Evolutionary conservation across 2,329 filamentous ascomycete species (phyloP).

Genomic region (Talaromyces islandicus): DNA sequence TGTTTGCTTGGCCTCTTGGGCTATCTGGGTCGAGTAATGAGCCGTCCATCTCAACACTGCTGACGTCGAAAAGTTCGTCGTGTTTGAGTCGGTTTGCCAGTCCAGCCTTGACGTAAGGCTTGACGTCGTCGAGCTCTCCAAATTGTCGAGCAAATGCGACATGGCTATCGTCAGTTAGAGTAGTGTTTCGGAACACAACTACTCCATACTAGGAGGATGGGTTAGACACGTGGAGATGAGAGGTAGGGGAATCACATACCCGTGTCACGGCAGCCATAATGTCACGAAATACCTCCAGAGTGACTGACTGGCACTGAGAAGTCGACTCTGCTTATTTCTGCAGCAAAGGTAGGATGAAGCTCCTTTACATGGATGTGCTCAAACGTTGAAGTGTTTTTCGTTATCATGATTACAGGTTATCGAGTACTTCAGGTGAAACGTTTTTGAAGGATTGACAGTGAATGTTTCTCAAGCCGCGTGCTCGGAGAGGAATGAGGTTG

Average conservation of each 20-base stretch:
- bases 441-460: not conserved
- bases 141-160: constrained; percentile 46
- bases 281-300: not conserved
- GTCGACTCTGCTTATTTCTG: constrained; percentile 2
- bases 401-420: not conserved
- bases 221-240: not conserved
- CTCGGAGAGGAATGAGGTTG: not conserved
- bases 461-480: not conserved
- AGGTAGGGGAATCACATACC: not conserved
- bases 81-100: constrained; percentile 44
- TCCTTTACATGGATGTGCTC: not conserved
- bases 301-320: not conserved
- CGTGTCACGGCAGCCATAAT: not conserved
- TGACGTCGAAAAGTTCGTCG: constrained; percentile 53
- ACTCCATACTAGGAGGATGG: constrained; percentile 44
- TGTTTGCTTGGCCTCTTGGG: constrained; percentile 36
- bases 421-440: not conserved
- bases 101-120: constrained; percentile 42
- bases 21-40: constrained; percentile 36
- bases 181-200: constrained; percentile 46
- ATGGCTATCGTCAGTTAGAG: constrained; percentile 47
- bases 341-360: constrained; percentile 6
- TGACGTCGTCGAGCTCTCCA: constrained; percentile 52
- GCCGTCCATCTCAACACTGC: constrained; percentile 49
- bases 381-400: not conserved